A percentile compares a stretch with the other conserved stretches of the same genome.
phyloP scores from a whole-genome alignment of 306 rosid genomes.

The Acacia crassicarpa region DNA sequence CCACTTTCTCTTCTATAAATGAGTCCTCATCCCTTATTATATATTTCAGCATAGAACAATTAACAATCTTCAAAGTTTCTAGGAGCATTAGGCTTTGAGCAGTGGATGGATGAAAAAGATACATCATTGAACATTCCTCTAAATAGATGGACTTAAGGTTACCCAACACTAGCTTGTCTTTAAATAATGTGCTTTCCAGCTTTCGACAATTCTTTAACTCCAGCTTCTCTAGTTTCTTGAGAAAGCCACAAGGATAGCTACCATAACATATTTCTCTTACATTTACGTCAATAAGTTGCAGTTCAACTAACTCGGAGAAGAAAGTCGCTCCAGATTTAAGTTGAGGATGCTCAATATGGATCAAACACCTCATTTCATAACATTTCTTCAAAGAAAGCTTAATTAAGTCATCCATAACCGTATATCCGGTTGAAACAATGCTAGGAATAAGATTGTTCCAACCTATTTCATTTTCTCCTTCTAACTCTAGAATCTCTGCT shows the following conservation, averaged over 20 bases:
- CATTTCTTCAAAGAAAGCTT: not conserved
- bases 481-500: conserved; percentile 2
- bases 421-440: conserved; percentile 9
- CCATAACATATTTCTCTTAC: not conserved
- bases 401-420: not conserved
- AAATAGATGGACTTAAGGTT: not conserved
- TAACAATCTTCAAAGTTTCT: not conserved
- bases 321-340: not conserved
- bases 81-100: not conserved
- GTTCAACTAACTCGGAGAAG: conserved; percentile 4
- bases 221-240: not conserved
- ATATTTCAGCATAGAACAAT: not conserved
- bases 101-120: not conserved
- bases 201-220: not conserved
- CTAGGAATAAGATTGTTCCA: conserved; percentile 23
- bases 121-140: not conserved
- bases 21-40: not conserved
- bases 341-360: not conserved
- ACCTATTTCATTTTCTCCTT: not conserved
- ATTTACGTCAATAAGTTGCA: not conserved
- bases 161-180: not conserved
- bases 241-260: not conserved
- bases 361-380: not conserved
- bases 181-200: not conserved
- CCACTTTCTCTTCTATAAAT: not conserved